phyloP scores from a whole-genome alignment of 371 early-diverging fungal genomes.

The Cokeromyces recurvatus region DNA sequence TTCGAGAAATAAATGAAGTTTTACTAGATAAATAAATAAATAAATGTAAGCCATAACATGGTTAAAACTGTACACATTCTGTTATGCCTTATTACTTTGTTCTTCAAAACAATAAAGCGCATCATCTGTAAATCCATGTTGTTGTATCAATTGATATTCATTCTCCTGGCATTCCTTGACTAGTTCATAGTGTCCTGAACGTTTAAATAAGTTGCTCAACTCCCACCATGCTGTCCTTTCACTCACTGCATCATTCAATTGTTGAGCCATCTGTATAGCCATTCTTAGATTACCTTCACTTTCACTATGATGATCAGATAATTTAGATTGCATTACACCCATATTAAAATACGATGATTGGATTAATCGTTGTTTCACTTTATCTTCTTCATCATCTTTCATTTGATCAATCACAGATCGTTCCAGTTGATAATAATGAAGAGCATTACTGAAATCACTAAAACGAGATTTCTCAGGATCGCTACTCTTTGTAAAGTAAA shows the following conservation, averaged over 20 bases:
- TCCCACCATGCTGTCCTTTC: slow-evolving; percentile 35
- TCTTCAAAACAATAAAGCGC: slow-evolving; percentile 24
- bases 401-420: slow-evolving; percentile 16
- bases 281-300: slow-evolving; percentile 11
- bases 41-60: too few species aligned
- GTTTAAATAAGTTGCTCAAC: slow-evolving; percentile 24
- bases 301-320: background rate
- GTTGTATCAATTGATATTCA: slow-evolving; percentile 18
- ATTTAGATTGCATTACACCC: slow-evolving; percentile 31
- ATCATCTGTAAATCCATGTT: slow-evolving; percentile 18
- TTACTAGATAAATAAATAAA: background rate
- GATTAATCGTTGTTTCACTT: slow-evolving; percentile 3
- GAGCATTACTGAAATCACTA: slow-evolving; percentile 25
- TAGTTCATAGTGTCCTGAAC: slow-evolving; percentile 3
- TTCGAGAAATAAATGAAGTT: slow-evolving; percentile 1
- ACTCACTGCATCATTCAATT: slow-evolving; percentile 10
- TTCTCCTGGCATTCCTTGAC: slow-evolving; percentile 22
- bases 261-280: slow-evolving; percentile 18
- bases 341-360: slow-evolving; percentile 34
- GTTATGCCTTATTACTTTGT: slow-evolving; percentile 25
- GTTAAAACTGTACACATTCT: too few species aligned
- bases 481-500: slow-evolving; percentile 30
- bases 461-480: slow-evolving; percentile 11
- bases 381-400: slow-evolving; percentile 13
- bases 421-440: slow-evolving; percentile 27